Evolutionary conservation across 805 yeast genomes (phyloP).

Genomic region (Candida sakaeoensis): DNA sequence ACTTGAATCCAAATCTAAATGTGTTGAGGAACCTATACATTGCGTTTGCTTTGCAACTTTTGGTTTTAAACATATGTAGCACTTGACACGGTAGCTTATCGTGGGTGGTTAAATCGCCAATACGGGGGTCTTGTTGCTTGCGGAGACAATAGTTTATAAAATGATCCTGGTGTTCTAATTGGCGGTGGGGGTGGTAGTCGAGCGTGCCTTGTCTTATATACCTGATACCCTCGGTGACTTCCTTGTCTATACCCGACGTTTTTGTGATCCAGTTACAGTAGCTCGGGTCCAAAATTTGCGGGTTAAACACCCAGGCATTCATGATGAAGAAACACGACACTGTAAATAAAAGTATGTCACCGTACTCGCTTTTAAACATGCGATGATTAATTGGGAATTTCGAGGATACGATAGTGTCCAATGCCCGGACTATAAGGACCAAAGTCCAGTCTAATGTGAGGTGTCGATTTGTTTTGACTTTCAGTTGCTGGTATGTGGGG

Average conservation of each 20-base stretch:
- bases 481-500: constrained; percentile 21
- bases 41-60: constrained; percentile 37
- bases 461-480: constrained; percentile 18
- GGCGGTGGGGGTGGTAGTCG: constrained; percentile 15
- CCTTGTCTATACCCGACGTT: constrained; percentile 41
- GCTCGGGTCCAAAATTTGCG: constrained; percentile 32
- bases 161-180: constrained; percentile 15
- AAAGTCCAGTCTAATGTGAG: constrained; percentile 29
- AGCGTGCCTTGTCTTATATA: constrained; percentile 22
- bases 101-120: constrained; percentile 20
- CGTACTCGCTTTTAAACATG: too few relatives aligned
- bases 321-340: constrained; percentile 24
- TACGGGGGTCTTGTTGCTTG: constrained; percentile 25
- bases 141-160: constrained; percentile 24
- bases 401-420: constrained; percentile 20
- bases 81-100: constrained; percentile 29
- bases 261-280: constrained; percentile 42
- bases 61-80: constrained; percentile 29
- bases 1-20: constrained; percentile 28
- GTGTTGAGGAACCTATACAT: constrained; percentile 33
- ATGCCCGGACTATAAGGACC: constrained; percentile 24
- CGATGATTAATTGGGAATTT: not conserved
- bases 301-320: constrained; percentile 31
- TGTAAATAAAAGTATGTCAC: constrained; percentile 23
- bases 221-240: constrained; percentile 26